Percentiles rank a stretch among this genome's conserved stretches.
phyloP scores from a whole-genome alignment of 495 filamentous ascomycete genomes.

The Schizothecium vesticola region DNA sequence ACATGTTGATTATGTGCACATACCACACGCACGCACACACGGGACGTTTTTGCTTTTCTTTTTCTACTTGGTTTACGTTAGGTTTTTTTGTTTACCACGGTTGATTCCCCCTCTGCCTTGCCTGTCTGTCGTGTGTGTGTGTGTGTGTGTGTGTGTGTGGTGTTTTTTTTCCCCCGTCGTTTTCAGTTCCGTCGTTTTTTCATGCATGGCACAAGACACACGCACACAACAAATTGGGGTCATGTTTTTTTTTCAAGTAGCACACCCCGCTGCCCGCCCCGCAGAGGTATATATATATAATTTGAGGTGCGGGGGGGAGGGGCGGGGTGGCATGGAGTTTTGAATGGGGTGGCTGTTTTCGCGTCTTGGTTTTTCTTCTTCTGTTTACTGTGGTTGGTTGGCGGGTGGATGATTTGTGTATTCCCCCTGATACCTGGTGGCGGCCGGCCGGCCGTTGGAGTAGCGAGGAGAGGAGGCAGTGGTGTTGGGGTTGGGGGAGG shows the following conservation, averaged over 20 bases:
- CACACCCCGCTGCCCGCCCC: too few species aligned
- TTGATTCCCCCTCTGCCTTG: neutral
- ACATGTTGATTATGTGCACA: slow-evolving; percentile 3
- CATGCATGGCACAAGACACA: too few species aligned
- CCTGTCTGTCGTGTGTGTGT: too few species aligned
- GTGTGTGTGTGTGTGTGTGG: too few species aligned
- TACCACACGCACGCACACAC: neutral
- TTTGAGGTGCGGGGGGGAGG: neutral
- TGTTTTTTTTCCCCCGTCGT: neutral
- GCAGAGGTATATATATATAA: neutral
- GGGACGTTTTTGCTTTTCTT: neutral
- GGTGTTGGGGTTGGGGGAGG: too few species aligned
- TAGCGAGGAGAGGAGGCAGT: neutral
- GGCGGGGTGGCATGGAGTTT: too few species aligned
- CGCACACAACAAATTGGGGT: too few species aligned
- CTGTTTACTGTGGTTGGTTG: neutral
- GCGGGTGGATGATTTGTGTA: neutral
- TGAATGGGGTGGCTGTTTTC: neutral
- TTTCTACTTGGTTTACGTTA: neutral
- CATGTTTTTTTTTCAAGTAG: neutral
- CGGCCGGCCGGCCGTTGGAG: neutral
- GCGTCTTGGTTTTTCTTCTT: neutral
- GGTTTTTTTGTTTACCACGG: neutral
- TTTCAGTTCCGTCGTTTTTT: too few species aligned
- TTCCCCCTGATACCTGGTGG: neutral